Base-by-base conservation (phyloP, 768 basidiomycete genomes). In the Podaxis mareebaensis region DNA sequence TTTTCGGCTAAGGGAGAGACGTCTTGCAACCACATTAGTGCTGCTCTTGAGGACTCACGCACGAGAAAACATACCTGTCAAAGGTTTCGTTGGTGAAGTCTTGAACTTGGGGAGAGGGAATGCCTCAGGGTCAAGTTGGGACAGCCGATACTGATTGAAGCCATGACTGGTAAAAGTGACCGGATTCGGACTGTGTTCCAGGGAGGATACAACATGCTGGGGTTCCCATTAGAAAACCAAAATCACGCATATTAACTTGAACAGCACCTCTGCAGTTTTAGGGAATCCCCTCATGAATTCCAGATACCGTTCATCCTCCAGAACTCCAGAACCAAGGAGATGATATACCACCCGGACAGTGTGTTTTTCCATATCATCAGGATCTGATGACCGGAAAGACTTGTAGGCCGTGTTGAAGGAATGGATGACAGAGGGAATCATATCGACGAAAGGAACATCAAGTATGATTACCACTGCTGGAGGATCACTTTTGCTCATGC, bases 151-250 rank as follows among this genome's bases (percentile, higher is more conserved):
- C 64, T 92, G 90, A 65, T 85, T 86, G 66, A 85, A 85, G 7
- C 89, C 89, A 2, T 88, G 84, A 36, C 87, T 88, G 2, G 87
- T 89, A 70, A 93, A 96, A 11, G 88, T 87, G 20, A 93, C 78
- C 1, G 83, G 85, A 70, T 95, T 85, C 1, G 85, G 73, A 44
- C 78, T 76, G 63, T 89, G 77, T 64, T 85, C 81, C 30, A 83
- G 79, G 6, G 92, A 88, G 6, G 92, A 82, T 22, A 97, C 77
- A 3, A 93, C 66, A 67, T 97, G 94, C 92, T 96, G 69, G 4
- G 46, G 55, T 33, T 58, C 60, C 58, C 4, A 58, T 64, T 42
- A 64, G 36, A 40, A 53, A 46, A 58, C 30, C 54, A 44, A 30
- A 54, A 49, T 39, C 15, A 38, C 24, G 11, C 20, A 56, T 20